A percentile compares a stretch with the other conserved stretches of the same genome.
Conservation (phyloP, 2,329 filamentous ascomycete species). For the Penicillium sp. region DNA sequence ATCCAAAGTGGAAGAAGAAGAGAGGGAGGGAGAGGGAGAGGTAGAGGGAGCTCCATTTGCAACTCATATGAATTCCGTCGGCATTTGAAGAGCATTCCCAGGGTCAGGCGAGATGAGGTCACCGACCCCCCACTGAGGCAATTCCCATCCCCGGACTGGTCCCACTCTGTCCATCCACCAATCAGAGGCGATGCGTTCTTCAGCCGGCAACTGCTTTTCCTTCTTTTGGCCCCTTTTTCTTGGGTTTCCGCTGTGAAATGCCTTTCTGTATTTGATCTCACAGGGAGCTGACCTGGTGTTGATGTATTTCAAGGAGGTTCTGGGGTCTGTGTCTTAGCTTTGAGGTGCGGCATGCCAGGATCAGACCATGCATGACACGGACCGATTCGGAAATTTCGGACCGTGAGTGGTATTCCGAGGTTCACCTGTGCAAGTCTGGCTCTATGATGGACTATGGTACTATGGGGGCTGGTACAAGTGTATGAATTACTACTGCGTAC, state of each 20-base stretch:
- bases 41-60: neutral
- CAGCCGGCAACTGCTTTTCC: constrained; percentile 15
- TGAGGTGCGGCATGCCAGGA: neutral
- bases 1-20: neutral
- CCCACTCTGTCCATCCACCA: constrained; percentile 7
- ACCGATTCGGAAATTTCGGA: constrained; percentile 4
- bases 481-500: too few relatives aligned
- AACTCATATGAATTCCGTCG: constrained; percentile 17
- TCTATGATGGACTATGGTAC: neutral
- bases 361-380: constrained; percentile 1
- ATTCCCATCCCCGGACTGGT: constrained; percentile 16
- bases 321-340: too few relatives aligned
- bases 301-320: too few relatives aligned
- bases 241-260: neutral
- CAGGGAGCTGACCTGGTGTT: neutral
- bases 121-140: constrained; percentile 3
- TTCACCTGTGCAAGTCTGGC: constrained; percentile 1
- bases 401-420: constrained; percentile 12
- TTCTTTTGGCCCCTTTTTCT: neutral
- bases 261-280: neutral
- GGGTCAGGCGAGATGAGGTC: constrained; percentile 9
- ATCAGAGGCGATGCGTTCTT: constrained; percentile 8
- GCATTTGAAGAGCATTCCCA: constrained; percentile 14
- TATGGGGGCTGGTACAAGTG: neutral
- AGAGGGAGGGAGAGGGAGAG: neutral